Evolutionary conservation across 768 basidiomycete species (phyloP).

Genomic region (Russula lepida): DNA sequence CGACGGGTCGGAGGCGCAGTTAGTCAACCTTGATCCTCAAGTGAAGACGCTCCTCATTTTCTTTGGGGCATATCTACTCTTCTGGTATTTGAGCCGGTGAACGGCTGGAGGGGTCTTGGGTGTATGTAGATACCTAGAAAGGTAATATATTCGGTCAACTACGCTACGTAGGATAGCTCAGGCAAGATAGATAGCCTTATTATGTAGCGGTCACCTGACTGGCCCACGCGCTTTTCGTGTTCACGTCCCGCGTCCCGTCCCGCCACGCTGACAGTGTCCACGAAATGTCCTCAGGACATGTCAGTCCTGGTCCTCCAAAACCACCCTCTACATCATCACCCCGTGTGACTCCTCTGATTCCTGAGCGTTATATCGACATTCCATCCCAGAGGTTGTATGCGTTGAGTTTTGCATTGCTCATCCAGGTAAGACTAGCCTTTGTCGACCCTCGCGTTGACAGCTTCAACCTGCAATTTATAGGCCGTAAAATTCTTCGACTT

Average conservation of each 20-base stretch:
- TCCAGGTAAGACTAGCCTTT: slow-evolving; percentile 48
- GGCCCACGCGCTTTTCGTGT: not conserved
- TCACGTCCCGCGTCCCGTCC: not conserved
- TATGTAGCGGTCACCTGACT: slow-evolving; percentile 7
- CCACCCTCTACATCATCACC: not conserved
- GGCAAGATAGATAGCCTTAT: not conserved
- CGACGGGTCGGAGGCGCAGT: slow-evolving; percentile 30
- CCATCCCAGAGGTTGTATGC: slow-evolving; percentile 76
- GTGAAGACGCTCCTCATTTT: slow-evolving; percentile 56
- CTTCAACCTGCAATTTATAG: slow-evolving; percentile 30
- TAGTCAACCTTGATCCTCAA: slow-evolving; percentile 56
- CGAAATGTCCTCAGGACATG: slow-evolving; percentile 7
- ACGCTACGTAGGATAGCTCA: no score
- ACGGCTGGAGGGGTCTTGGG: not conserved
- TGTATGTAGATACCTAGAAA: no score
- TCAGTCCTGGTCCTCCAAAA: slow-evolving; percentile 1
- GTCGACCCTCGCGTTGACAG: not conserved
- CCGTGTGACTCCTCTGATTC: slow-evolving; percentile 44
- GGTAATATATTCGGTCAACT: no score
- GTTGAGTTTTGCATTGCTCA: slow-evolving; percentile 62
- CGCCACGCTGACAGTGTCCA: not conserved
- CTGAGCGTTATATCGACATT: slow-evolving; percentile 63
- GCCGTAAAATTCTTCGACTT: slow-evolving; percentile 72
- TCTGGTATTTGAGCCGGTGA: slow-evolving; percentile 35
- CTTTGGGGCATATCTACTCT: slow-evolving; percentile 51